These are phyloP conservation scores for Tothia fuscella DNA, from an alignment of 2,329 filamentous ascomycete species.

Conservation along the genomic window DNA sequence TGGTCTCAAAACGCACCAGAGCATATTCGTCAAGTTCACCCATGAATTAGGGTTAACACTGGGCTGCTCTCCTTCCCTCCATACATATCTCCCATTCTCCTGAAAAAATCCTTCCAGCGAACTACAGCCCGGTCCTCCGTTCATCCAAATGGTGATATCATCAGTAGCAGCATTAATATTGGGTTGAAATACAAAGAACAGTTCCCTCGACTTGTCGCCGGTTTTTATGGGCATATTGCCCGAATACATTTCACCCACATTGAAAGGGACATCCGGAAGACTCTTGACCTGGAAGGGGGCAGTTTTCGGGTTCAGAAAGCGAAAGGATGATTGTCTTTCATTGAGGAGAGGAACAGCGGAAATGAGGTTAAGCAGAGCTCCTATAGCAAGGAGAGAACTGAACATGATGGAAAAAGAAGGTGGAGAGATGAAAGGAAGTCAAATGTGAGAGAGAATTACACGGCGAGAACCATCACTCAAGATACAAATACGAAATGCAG, in stretches of 20 bases:
- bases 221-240: slow-evolving; percentile 10
- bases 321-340: no score
- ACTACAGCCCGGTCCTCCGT: slow-evolving; percentile 15
- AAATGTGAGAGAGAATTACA: no score
- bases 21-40: slow-evolving; percentile 13
- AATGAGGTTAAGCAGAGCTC: no score
- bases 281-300: slow-evolving; percentile 4
- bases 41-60: slow-evolving; percentile 10
- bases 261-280: slow-evolving; percentile 9
- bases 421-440: no score
- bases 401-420: no score
- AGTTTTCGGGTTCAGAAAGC: no score
- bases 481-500: no score
- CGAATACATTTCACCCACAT: slow-evolving; percentile 11
- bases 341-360: no score
- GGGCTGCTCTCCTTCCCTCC: slow-evolving; percentile 1
- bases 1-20: slow-evolving; percentile 9
- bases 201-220: not conserved
- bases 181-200: slow-evolving; percentile 16
- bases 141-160: slow-evolving; percentile 14
- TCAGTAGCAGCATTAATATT: slow-evolving; percentile 15
- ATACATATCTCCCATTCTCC: slow-evolving; percentile 10
- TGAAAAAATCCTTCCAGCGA: slow-evolving; percentile 11
- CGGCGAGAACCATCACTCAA: no score
- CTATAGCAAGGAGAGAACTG: no score